These are phyloP conservation scores for Phytopythium chamaehyphon DNA, from an alignment of 352 stramenopile species.

Conservation along the genomic window DNA sequence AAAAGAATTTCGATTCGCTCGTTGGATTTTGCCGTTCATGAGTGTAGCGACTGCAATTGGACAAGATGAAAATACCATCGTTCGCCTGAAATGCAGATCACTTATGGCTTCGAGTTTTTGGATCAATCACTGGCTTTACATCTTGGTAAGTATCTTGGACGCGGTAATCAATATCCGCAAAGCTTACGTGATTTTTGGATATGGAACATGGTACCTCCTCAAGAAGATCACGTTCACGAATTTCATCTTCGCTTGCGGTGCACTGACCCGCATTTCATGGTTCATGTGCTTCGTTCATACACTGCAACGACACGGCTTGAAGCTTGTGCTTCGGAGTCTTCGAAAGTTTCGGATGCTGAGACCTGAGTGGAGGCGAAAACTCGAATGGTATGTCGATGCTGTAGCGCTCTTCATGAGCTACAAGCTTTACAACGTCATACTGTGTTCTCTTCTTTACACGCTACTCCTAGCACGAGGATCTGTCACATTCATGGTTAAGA, in stretches of 20 bases:
- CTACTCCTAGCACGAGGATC: slow-evolving; percentile 14
- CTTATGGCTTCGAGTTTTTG: slow-evolving; percentile 32
- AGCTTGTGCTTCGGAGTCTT: neutral
- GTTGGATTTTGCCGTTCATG: slow-evolving; percentile 12
- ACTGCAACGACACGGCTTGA: slow-evolving; percentile 3
- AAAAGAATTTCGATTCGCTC: slow-evolving; percentile 2
- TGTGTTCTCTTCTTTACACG: slow-evolving; percentile 20
- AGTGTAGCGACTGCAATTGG: slow-evolving; percentile 1
- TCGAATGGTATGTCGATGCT: slow-evolving; percentile 28
- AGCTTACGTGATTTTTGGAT: slow-evolving; percentile 27
- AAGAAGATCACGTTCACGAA: slow-evolving; percentile 21
- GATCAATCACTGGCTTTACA: slow-evolving; percentile 46
- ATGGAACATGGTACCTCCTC: slow-evolving; percentile 27
- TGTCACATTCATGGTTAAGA: slow-evolving; percentile 27
- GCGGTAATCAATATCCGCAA: slow-evolving; percentile 18
- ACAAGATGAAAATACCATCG: slow-evolving; percentile 5
- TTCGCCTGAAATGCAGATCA: slow-evolving; percentile 15
- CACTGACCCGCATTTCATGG: slow-evolving; percentile 31
- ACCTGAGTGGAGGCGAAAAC: slow-evolving; percentile 18
- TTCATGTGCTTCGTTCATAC: slow-evolving; percentile 29
- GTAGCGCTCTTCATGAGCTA: slow-evolving; percentile 34
- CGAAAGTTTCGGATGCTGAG: slow-evolving; percentile 1
- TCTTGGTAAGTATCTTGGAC: slow-evolving; percentile 28
- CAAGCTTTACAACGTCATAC: slow-evolving; percentile 38
- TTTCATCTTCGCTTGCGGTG: slow-evolving; percentile 31